phyloP scores from a whole-genome alignment of 352 stramenopile species.

The Pythium myriotylum region DNA sequence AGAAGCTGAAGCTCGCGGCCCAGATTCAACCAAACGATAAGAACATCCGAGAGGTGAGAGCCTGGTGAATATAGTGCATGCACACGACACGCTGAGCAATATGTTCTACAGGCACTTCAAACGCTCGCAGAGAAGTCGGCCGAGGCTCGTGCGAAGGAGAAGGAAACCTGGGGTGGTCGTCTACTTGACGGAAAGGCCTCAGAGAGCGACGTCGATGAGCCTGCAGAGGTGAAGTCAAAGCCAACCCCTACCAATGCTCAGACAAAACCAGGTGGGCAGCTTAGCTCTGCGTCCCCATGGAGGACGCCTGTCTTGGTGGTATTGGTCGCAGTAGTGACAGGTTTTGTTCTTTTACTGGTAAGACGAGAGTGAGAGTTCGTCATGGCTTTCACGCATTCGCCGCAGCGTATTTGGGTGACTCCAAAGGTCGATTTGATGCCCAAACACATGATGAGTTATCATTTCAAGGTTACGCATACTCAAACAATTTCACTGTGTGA shows the following conservation, averaged over 20 bases:
- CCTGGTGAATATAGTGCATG: background rate
- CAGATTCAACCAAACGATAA: conserved; percentile 67
- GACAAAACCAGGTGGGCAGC: conserved; percentile 15
- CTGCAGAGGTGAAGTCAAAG: no score
- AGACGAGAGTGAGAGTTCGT: conserved; percentile 12
- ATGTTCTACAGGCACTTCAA: conserved; percentile 55
- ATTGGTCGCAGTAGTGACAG: conserved; percentile 23
- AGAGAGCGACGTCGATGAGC: conserved; percentile 1
- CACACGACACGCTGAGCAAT: no score
- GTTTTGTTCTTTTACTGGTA: conserved; percentile 24
- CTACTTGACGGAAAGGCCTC: conserved; percentile 42
- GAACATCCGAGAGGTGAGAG: conserved; percentile 61
- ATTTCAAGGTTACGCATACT: conserved; percentile 46
- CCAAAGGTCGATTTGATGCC: background rate
- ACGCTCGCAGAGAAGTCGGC: conserved; percentile 45
- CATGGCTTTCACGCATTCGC: conserved; percentile 17
- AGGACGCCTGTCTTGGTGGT: conserved; percentile 15
- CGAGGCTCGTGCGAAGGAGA: conserved; percentile 65
- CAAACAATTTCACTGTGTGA: conserved; percentile 76
- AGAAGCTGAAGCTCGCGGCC: conserved; percentile 67
- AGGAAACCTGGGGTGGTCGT: conserved; percentile 70
- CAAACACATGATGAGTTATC: background rate
- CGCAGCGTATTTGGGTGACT: conserved; percentile 24
- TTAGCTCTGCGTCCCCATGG: conserved; percentile 9
- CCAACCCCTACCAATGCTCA: no score